These are phyloP conservation scores for Glomus cerebriforme DNA, from an alignment of 192 early-diverging fungal genomes.

Conservation along the genomic window DNA sequence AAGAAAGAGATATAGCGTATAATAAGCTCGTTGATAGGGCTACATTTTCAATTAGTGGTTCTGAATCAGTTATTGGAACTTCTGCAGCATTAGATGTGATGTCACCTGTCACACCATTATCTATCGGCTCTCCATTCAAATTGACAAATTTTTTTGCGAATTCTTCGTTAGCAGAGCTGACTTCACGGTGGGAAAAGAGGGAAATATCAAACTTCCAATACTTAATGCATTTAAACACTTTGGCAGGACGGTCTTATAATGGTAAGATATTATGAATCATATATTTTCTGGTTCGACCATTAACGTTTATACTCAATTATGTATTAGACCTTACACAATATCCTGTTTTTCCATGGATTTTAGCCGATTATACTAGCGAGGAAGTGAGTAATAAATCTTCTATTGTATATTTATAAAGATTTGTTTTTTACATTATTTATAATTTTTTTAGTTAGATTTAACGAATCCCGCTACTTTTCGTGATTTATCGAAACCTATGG, in stretches of 20 bases:
- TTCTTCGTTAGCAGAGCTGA: slow-evolving; percentile 65
- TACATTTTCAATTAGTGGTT: slow-evolving; percentile 47
- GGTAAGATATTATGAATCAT: slow-evolving; percentile 29
- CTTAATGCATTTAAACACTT: slow-evolving; percentile 88
- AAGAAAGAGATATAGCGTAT: slow-evolving; percentile 69
- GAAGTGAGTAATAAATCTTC: slow-evolving; percentile 37
- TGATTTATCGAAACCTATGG: slow-evolving; percentile 91
- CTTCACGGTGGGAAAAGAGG: slow-evolving; percentile 78
- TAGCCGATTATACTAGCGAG: slow-evolving; percentile 76
- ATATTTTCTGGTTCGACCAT: not conserved
- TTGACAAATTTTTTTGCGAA: slow-evolving; percentile 66
- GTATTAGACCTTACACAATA: slow-evolving; percentile 89
- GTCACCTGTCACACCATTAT: slow-evolving; percentile 41
- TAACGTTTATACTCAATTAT: slow-evolving; percentile 14
- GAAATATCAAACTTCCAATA: slow-evolving; percentile 97
- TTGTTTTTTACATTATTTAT: slow-evolving; percentile 34
- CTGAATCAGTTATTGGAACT: slow-evolving; percentile 53
- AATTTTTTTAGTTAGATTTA: slow-evolving; percentile 68
- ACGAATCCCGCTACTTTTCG: slow-evolving; percentile 74
- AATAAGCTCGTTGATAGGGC: slow-evolving; percentile 59
- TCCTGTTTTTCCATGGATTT: slow-evolving; percentile 95
- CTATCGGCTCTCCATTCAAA: slow-evolving; percentile 36
- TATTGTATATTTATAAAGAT: not conserved
- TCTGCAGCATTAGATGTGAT: slow-evolving; percentile 34
- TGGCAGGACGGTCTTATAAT: slow-evolving; percentile 81